phyloP scores from a whole-genome alignment of 2,329 filamentous ascomycete species.

The Aspergillus novoparasiticus region DNA sequence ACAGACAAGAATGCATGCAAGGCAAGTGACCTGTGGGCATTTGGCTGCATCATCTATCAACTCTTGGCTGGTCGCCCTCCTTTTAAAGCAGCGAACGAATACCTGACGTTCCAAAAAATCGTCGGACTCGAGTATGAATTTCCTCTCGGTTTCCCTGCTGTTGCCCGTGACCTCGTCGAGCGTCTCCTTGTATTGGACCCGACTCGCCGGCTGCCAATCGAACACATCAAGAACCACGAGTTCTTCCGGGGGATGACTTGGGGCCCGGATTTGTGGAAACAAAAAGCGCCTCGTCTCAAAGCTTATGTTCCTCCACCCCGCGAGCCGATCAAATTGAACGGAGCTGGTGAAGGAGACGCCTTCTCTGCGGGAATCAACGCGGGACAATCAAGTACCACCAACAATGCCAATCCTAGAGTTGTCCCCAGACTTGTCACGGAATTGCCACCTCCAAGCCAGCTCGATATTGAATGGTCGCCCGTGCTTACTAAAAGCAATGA shows the following conservation, averaged over 20 bases:
- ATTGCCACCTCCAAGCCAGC: slow-evolving; percentile 89
- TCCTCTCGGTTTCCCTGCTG: slow-evolving; percentile 79
- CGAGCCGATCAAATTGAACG: slow-evolving; percentile 77
- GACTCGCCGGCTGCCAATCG: slow-evolving; percentile 78
- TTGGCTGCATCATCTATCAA: slow-evolving; percentile 97
- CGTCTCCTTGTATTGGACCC: slow-evolving; percentile 89
- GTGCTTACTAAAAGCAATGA: slow-evolving; percentile 90
- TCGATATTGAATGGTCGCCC: slow-evolving; percentile 98
- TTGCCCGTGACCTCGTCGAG: slow-evolving; percentile 87
- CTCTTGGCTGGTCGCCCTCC: slow-evolving; percentile 92
- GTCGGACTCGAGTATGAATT: slow-evolving; percentile 93
- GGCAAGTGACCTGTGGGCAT: slow-evolving; percentile 96
- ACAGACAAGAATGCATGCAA: slow-evolving; percentile 98
- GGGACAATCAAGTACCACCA: slow-evolving; percentile 40
- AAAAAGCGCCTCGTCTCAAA: slow-evolving; percentile 83
- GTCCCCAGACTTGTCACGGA: slow-evolving; percentile 88
- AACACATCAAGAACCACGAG: slow-evolving; percentile 94
- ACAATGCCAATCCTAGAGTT: slow-evolving; percentile 55
- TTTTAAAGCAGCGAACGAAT: slow-evolving; percentile 95
- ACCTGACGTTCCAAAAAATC: slow-evolving; percentile 98
- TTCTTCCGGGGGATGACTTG: slow-evolving; percentile 90
- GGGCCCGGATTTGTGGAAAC: slow-evolving; percentile 83
- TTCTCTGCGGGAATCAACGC: slow-evolving; percentile 47
- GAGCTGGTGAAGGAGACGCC: slow-evolving; percentile 42
- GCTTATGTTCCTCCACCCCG: slow-evolving; percentile 77